phyloP scores from a whole-genome alignment of 108 stramenopile genomes.

The Nannochloropsis oceanica region DNA sequence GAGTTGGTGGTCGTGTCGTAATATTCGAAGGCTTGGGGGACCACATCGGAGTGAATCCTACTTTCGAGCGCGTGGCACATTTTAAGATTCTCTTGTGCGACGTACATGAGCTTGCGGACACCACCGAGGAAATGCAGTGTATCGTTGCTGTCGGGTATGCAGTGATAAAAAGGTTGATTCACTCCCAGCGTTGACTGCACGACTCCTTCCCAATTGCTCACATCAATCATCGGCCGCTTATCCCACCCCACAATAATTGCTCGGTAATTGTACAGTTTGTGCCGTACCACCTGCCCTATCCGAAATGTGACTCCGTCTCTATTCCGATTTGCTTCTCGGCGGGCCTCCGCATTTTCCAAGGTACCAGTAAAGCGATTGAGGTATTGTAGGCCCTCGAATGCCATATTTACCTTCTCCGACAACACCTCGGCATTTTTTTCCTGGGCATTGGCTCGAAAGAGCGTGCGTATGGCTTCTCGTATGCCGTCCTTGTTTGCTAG shows the following conservation, averaged over 20 bases:
- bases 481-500: not conserved
- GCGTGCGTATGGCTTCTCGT: not conserved
- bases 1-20: not conserved
- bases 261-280: not conserved
- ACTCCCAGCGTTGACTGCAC: not conserved
- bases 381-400: not conserved
- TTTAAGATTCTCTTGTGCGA: not conserved
- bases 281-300: not conserved
- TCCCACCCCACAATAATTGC: not conserved
- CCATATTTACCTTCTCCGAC: not conserved
- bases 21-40: not conserved
- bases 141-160: not conserved
- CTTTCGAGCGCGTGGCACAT: not conserved
- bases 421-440: not conserved
- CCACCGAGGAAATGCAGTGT: not conserved
- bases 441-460: not conserved
- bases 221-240: not conserved
- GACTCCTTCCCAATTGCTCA: not conserved
- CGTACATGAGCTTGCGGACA: not conserved
- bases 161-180: not conserved
- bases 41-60: not conserved
- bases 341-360: not conserved
- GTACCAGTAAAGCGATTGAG: not conserved
- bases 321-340: not conserved
- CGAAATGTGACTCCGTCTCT: not conserved